phyloP scores from a whole-genome alignment of 495 filamentous ascomycete species.

The Astrothelium subdiscretum region DNA sequence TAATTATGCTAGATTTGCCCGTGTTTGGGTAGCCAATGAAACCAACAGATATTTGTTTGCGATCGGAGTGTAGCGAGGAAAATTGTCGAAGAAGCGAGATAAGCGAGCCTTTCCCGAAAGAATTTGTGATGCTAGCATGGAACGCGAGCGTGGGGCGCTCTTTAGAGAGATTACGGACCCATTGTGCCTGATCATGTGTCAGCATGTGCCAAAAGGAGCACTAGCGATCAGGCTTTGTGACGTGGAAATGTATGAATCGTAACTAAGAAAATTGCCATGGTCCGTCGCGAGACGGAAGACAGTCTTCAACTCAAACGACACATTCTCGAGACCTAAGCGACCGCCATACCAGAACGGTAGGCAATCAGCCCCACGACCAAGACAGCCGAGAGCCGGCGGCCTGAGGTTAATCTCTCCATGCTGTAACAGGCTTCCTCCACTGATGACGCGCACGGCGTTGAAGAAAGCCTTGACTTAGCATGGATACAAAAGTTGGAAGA shows the following conservation, averaged over 20 bases:
- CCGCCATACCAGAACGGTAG: slow-evolving; percentile 69
- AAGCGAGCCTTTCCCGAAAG: slow-evolving; percentile 36
- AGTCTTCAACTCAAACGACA: slow-evolving; percentile 84
- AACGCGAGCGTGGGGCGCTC: slow-evolving; percentile 91
- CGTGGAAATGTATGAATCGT: slow-evolving; percentile 77
- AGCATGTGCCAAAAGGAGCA: slow-evolving; percentile 8
- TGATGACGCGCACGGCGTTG: slow-evolving; percentile 22
- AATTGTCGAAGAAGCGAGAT: slow-evolving; percentile 59
- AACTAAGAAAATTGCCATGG: slow-evolving; percentile 89
- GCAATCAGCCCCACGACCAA: slow-evolving; percentile 54
- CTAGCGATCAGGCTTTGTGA: neutral
- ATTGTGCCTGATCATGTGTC: slow-evolving; percentile 52
- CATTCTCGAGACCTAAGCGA: slow-evolving; percentile 48
- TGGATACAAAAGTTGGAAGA: slow-evolving; percentile 3
- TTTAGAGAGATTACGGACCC: slow-evolving; percentile 70
- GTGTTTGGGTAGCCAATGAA: slow-evolving; percentile 35
- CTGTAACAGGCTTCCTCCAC: slow-evolving; percentile 93
- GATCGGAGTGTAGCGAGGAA: slow-evolving; percentile 73
- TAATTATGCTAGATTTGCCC: slow-evolving; percentile 32
- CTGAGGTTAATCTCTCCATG: slow-evolving; percentile 80
- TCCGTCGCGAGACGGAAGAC: slow-evolving; percentile 34
- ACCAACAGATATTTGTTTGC: slow-evolving; percentile 56
- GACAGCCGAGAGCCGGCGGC: slow-evolving; percentile 49
- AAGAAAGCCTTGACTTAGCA: slow-evolving; percentile 81
- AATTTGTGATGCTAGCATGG: slow-evolving; percentile 84